Evolutionary conservation across 2,329 filamentous ascomycete genomes (phyloP), one percentile per base, ranked within the genome.

Genomic region (Pseudocercospora musae): DNA sequence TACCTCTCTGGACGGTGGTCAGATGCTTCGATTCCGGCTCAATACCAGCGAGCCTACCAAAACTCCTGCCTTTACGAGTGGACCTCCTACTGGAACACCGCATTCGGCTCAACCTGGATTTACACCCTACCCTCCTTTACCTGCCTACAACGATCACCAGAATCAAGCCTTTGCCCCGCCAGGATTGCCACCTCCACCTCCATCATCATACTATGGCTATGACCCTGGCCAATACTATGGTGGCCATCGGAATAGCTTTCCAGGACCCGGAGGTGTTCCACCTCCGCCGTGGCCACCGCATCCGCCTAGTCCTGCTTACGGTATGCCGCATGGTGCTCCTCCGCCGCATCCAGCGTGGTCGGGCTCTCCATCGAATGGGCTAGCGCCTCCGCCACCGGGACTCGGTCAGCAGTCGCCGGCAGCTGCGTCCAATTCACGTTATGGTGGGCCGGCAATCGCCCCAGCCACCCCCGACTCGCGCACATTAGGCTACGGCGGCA

Each of bases 381-480:
- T 44, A 23, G 31, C 18, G 5, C 40, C 21, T 27, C 25, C 52
- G n/a, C 42, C 54, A 21, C 54, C 46, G 10, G 29, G 56, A 8
- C 55, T 46, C 23, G 40, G 56, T 23, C 53, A 58, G 9, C 63
- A 62, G 21, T 40, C 59, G n/a, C 48, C 60, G 3, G 55, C 52
- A 20, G 56, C 49, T 29, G 33, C 57, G 25, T 46, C 56, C 8
- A 48, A 40, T 25, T 60, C 65, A 40, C 66, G 59, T 11, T 72
- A 60, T 57, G 67, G 70, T n/a, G 69, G 70, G 4, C 71, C 65
- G 25, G 37, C 70, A 1, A 61, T 73, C 11, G 71, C 71, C 21
- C 71, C 71, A 15, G 70, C 69, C n/a, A 63, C 58, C 8, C 64
- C 66, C 23, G 69, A 71, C 33, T 42, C 60, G 20, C 29, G 67